phyloP scores from a whole-genome alignment of 139 green algal genomes.

The Astrephomene gubernaculifera region DNA sequence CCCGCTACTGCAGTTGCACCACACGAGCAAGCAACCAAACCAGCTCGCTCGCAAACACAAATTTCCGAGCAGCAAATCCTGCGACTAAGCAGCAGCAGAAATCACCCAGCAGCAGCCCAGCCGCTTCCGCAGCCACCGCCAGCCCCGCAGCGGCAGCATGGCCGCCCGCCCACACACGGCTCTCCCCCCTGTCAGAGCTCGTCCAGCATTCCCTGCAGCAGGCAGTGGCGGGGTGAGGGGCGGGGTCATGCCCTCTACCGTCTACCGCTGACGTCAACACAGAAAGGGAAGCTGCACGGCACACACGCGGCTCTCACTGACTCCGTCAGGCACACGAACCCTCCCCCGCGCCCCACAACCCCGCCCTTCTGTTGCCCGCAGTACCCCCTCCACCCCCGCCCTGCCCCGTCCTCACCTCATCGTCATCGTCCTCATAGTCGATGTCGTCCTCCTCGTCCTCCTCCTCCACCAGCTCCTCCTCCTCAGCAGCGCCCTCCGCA shows the following conservation, averaged over 20 bases:
- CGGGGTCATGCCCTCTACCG: background rate
- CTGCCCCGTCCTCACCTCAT: background rate
- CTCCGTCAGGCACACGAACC: background rate
- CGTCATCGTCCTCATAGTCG: conserved; percentile 32
- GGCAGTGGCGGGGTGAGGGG: no score
- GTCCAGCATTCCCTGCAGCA: conserved; percentile 31
- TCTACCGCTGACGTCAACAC: background rate
- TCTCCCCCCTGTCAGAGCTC: conserved; percentile 7
- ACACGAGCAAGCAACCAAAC: no score
- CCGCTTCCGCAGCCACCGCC: no score
- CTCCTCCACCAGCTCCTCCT: conserved; percentile 15
- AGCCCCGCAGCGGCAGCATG: no score
- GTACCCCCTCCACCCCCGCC: background rate
- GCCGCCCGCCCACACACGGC: no score
- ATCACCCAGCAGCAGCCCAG: no score
- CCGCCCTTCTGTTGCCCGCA: background rate
- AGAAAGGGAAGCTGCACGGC: background rate
- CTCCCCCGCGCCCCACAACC: background rate
- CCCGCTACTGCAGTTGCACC: no score
- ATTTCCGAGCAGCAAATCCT: no score
- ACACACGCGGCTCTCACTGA: background rate
- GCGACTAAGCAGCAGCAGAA: no score
- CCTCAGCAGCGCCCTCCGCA: background rate
- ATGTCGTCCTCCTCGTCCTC: conserved; percentile 19
- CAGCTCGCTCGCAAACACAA: no score